These are phyloP conservation scores for Globisporangium uncinulatum DNA, from an alignment of 352 stramenopile genomes.

Conservation along the genomic window DNA sequence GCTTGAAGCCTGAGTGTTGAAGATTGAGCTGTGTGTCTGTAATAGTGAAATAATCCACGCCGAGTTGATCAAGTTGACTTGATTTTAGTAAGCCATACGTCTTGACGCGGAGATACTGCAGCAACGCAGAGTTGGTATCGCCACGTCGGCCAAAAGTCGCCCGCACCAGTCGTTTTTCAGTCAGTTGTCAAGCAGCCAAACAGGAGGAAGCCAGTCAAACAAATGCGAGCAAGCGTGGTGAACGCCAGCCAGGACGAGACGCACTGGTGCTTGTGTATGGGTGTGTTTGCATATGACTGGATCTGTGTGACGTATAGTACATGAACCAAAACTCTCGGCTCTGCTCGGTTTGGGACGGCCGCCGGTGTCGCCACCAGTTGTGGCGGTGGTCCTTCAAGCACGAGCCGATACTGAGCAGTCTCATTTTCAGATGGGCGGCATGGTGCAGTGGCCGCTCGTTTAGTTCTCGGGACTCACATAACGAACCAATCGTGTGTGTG, in stretches of 20 bases:
- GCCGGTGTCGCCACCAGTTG: conserved; percentile 10
- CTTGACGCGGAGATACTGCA: no score
- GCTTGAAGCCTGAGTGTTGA: neutral
- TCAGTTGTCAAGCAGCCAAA: no score
- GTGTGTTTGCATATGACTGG: neutral
- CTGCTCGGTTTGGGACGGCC: conserved; percentile 41
- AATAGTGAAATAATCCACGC: no score
- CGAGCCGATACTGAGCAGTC: conserved; percentile 23
- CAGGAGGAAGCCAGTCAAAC: no score
- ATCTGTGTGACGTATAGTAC: neutral
- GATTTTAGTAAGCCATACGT: no score
- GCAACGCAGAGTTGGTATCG: no score
- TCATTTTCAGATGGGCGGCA: conserved; percentile 19
- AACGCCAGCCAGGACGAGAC: no score
- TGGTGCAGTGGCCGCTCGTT: conserved; percentile 13
- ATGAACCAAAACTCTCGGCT: conserved; percentile 8
- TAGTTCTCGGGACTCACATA: conserved; percentile 17
- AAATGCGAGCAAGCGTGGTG: no score
- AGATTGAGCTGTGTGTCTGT: no score
- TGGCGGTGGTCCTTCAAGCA: conserved; percentile 33
- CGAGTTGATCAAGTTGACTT: no score
- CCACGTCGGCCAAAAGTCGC: neutral
- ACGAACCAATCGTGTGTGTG: neutral
- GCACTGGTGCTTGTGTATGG: neutral
- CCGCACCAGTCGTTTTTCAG: neutral